phyloP scores from a whole-genome alignment of 2,329 filamentous ascomycete genomes.

The Hymenoscyphus occultus region DNA sequence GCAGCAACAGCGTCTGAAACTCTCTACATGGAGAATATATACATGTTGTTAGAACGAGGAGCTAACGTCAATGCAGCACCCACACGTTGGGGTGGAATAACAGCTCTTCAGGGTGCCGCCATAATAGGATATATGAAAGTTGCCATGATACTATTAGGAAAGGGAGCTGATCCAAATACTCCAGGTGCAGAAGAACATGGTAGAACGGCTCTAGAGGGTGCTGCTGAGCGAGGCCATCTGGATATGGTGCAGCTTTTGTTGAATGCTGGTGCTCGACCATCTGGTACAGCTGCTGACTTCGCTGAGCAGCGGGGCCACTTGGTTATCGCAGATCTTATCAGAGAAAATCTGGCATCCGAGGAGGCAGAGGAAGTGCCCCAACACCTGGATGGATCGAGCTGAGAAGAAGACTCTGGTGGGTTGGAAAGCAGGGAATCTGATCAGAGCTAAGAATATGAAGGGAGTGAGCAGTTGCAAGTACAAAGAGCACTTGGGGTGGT shows the following conservation, averaged over 20 bases:
- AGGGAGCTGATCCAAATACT: constrained; percentile 16
- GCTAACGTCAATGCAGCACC: constrained; percentile 9
- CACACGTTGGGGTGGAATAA: neutral
- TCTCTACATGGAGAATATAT: neutral
- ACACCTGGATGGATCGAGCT: neutral
- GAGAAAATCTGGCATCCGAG: neutral
- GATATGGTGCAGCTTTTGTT: constrained; percentile 26
- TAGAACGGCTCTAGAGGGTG: constrained; percentile 13
- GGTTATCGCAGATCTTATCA: neutral
- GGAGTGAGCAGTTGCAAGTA: too few species aligned
- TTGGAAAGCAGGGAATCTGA: too few species aligned
- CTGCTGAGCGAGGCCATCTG: constrained; percentile 13
- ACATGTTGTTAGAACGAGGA: neutral
- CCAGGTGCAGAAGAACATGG: constrained; percentile 11
- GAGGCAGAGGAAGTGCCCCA: neutral
- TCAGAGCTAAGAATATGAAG: too few species aligned
- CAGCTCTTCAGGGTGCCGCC: constrained; percentile 15
- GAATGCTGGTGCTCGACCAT: constrained; percentile 6
- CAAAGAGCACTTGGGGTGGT: too few species aligned
- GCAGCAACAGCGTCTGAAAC: neutral
- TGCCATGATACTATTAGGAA: constrained; percentile 8
- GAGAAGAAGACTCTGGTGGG: neutral
- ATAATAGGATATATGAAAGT: constrained; percentile 11
- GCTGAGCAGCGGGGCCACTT: neutral
- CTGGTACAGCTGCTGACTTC: neutral